Conservation (phyloP, 331 rosid genomes). For the Pyrus hybrid region DNA sequence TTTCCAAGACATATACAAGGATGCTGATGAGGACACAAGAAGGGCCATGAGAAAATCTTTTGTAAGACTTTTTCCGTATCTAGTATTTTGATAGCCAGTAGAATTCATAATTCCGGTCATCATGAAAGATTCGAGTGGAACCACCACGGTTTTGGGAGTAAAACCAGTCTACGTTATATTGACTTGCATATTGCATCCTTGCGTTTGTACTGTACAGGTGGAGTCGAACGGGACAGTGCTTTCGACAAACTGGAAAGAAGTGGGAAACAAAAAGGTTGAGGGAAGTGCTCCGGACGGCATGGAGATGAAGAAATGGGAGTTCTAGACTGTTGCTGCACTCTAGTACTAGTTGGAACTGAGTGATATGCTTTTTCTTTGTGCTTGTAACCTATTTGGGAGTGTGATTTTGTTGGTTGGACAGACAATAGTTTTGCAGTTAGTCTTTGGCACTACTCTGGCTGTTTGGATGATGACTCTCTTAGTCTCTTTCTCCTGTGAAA, state of each 20-base stretch:
- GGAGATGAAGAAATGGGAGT: slow-evolving; percentile 86
- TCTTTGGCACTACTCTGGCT: neutral
- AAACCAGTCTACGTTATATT: neutral
- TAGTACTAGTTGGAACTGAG: neutral
- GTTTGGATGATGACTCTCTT: neutral
- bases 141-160: neutral
- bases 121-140: neutral
- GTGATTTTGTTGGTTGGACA: slow-evolving; percentile 5
- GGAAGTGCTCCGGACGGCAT: slow-evolving; percentile 96
- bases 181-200: neutral
- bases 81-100: neutral
- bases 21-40: slow-evolving; percentile 82
- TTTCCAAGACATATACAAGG: slow-evolving; percentile 68
- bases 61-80: slow-evolving; percentile 32
- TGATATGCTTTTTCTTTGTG: neutral
- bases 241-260: slow-evolving; percentile 97
- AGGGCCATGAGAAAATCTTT: slow-evolving; percentile 79
- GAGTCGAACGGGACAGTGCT: slow-evolving; percentile 93
- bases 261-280: slow-evolving; percentile 82
- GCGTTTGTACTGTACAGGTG: slow-evolving; percentile 30
- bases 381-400: neutral
- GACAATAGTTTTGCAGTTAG: neutral
- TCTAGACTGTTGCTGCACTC: slow-evolving; percentile 5
- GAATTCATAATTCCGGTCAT: neutral
- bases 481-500: neutral